Conservation (phyloP, 768 basidiomycete genomes). For the Suillus paluster region DNA sequence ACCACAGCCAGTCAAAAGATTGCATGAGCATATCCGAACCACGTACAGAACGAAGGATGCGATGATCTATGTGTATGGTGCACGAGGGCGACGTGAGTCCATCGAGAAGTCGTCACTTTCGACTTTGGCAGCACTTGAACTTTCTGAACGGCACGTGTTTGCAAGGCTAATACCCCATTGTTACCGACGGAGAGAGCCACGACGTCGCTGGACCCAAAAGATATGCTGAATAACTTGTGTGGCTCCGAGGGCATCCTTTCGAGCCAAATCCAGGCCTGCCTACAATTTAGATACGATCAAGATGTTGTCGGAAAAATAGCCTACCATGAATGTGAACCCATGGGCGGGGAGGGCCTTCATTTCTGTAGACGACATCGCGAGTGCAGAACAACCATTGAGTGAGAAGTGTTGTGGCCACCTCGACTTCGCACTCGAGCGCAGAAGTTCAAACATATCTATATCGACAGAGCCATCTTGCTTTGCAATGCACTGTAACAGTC, state of each 20-base stretch:
- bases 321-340: constrained; percentile 79
- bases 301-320: background rate
- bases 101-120: constrained; percentile 56
- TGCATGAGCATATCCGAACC: background rate
- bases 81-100: constrained; percentile 75
- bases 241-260: constrained; percentile 44
- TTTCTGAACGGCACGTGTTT: constrained; percentile 43
- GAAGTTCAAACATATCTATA: constrained; percentile 67
- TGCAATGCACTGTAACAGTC: constrained; percentile 63
- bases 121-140: constrained; percentile 49
- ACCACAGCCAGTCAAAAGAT: constrained; percentile 12
- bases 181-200: constrained; percentile 53
- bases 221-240: constrained; percentile 42
- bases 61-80: constrained; percentile 62
- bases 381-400: constrained; percentile 57
- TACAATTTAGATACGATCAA: background rate
- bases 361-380: constrained; percentile 54
- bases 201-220: constrained; percentile 33
- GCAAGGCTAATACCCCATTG: constrained; percentile 61
- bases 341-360: constrained; percentile 56
- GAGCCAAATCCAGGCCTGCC: constrained; percentile 54
- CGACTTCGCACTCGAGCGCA: constrained; percentile 72
- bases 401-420: constrained; percentile 83
- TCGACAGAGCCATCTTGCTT: constrained; percentile 56
- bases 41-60: constrained; percentile 65